Conservation (phyloP, 768 basidiomycete genomes). For the Pilatotrama ljubarskyi region DNA sequence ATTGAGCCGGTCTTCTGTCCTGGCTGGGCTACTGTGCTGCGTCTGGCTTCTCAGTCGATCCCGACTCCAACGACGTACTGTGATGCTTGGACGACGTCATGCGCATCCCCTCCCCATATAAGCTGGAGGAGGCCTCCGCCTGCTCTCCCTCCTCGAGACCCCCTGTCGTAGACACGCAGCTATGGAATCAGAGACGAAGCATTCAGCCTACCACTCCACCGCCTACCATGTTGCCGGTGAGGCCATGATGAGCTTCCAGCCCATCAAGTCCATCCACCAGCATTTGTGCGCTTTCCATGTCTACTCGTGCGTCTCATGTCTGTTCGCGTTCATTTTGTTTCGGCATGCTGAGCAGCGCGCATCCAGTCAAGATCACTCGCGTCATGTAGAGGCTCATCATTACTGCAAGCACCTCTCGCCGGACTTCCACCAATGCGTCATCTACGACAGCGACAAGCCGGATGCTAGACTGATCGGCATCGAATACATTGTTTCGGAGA, state of each 20-base stretch:
- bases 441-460: constrained; percentile 44
- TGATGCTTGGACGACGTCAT: constrained; percentile 6
- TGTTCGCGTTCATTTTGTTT: neutral
- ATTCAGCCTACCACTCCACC: constrained; percentile 28
- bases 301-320: constrained; percentile 29
- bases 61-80: neutral
- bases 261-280: constrained; percentile 37
- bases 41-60: neutral
- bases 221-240: constrained; percentile 30
- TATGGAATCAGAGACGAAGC: constrained; percentile 33
- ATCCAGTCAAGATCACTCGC: constrained; percentile 32
- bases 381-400: constrained; percentile 45
- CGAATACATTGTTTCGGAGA: constrained; percentile 51
- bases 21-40: neutral
- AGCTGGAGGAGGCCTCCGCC: neutral
- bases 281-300: constrained; percentile 37
- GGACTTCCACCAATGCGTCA: constrained; percentile 46
- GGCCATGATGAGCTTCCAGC: constrained; percentile 35
- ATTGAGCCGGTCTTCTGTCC: neutral
- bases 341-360: neutral
- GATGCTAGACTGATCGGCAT: constrained; percentile 53
- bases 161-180: neutral
- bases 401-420: constrained; percentile 41
- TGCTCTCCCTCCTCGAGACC: neutral
- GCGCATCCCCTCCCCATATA: neutral